Evolutionary conservation across 495 filamentous ascomycete species (phyloP).

Genomic region (Neurospora intermedia): DNA sequence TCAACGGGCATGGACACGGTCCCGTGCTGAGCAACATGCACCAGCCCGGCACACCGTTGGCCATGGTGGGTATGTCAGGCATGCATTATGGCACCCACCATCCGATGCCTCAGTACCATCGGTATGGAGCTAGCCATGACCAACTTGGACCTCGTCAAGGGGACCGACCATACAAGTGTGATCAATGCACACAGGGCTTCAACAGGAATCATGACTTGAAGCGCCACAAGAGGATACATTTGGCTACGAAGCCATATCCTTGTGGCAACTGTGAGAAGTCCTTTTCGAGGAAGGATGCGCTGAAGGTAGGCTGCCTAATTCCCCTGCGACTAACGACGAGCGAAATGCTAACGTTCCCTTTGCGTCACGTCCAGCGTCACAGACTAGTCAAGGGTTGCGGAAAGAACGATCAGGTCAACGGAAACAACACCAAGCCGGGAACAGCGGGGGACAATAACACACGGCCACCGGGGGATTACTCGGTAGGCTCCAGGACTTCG

Average conservation of each 20-base stretch:
- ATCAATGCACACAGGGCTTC: constrained; percentile 85
- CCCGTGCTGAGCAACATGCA: constrained; percentile 70
- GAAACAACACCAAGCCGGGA: neutral
- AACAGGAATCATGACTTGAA: constrained; percentile 97
- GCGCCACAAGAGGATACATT: constrained; percentile 87
- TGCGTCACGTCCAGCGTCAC: constrained; percentile 54
- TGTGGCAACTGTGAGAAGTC: constrained; percentile 91
- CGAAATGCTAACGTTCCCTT: constrained; percentile 3
- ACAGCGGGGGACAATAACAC: neutral
- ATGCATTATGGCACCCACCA: constrained; percentile 40
- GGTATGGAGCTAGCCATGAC: constrained; percentile 15
- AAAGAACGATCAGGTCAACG: constrained; percentile 17
- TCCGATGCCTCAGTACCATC: constrained; percentile 33
- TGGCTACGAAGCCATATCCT: constrained; percentile 91
- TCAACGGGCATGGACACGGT: constrained; percentile 33
- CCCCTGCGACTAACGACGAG: neutral
- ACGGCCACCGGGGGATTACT: neutral
- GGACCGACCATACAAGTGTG: constrained; percentile 91
- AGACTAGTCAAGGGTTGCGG: constrained; percentile 91
- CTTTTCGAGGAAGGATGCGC: constrained; percentile 91
- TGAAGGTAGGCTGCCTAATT: constrained; percentile 57
- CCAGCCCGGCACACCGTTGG: constrained; percentile 60
- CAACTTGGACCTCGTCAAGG: constrained; percentile 20
- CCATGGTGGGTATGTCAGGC: constrained; percentile 56
- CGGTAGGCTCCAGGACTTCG: neutral